These are phyloP conservation scores for Citrus medica DNA, from an alignment of 345 rosid species.

Conservation along the genomic window DNA sequence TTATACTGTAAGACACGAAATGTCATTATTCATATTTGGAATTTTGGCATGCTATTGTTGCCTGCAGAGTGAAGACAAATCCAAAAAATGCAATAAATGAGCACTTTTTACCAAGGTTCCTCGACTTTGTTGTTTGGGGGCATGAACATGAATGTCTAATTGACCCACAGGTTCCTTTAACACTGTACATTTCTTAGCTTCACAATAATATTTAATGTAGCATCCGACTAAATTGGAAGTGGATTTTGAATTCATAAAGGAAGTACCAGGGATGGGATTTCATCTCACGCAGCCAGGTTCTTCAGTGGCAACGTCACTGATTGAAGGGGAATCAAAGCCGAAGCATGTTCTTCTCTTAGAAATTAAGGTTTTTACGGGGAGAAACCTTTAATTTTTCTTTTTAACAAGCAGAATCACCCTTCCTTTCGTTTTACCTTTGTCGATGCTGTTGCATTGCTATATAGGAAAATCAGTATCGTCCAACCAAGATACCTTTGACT, in stretches of 20 bases:
- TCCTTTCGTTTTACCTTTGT: slow-evolving; percentile 8
- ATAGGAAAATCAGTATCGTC: slow-evolving; percentile 97
- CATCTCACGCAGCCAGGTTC: slow-evolving; percentile 99
- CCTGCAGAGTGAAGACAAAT: slow-evolving; percentile 84
- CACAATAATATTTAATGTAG: not conserved
- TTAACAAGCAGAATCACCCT: slow-evolving; percentile 6
- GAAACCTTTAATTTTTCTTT: slow-evolving; percentile 13
- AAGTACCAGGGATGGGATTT: slow-evolving; percentile 98
- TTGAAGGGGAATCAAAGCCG: slow-evolving; percentile 98
- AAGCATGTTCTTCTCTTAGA: slow-evolving; percentile 97
- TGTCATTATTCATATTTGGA: not conserved
- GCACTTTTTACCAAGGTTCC: slow-evolving; percentile 91
- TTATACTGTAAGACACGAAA: not conserved
- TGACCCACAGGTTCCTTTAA: slow-evolving; percentile 76
- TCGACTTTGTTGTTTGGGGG: slow-evolving; percentile 97
- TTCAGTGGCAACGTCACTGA: slow-evolving; percentile 96
- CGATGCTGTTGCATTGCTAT: slow-evolving; percentile 18
- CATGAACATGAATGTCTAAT: slow-evolving; percentile 96
- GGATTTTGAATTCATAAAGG: slow-evolving; percentile 55
- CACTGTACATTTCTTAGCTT: not conserved
- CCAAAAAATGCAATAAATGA: slow-evolving; percentile 98
- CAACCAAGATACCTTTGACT: slow-evolving; percentile 90
- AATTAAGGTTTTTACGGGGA: slow-evolving; percentile 62
- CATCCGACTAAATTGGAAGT: slow-evolving; percentile 28
- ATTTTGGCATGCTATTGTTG: slow-evolving; percentile 6